These are phyloP conservation scores for Neurospora terricola DNA, from an alignment of 495 filamentous ascomycete genomes.

Conservation along the genomic window DNA sequence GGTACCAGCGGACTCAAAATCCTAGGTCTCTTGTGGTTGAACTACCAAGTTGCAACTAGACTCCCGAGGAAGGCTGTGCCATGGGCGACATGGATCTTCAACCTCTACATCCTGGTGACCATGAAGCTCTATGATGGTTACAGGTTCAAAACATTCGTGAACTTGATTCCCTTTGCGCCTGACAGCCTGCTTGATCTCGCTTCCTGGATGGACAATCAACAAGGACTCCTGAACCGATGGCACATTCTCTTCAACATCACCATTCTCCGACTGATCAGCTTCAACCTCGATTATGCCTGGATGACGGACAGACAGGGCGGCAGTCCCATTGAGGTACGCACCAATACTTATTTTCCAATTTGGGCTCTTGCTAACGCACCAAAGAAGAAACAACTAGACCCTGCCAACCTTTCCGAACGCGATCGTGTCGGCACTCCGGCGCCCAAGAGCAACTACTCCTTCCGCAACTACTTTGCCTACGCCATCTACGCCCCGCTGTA, in stretches of 20 bases:
- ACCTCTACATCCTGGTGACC: slow-evolving; percentile 73
- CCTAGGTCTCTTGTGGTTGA: slow-evolving; percentile 64
- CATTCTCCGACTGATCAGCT: slow-evolving; percentile 85
- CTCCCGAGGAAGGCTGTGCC: slow-evolving; percentile 61
- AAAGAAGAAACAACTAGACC: slow-evolving; percentile 98
- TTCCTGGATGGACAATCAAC: slow-evolving; percentile 58
- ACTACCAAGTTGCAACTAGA: slow-evolving; percentile 65
- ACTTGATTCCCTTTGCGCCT: slow-evolving; percentile 33
- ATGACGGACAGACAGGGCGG: slow-evolving; percentile 54
- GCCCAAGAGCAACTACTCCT: slow-evolving; percentile 57
- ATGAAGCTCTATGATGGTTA: slow-evolving; percentile 84
- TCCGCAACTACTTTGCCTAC: slow-evolving; percentile 81
- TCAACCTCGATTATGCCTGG: slow-evolving; percentile 97
- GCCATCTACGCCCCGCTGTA: slow-evolving; percentile 87
- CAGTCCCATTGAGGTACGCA: slow-evolving; percentile 71
- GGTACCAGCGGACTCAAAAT: slow-evolving; percentile 81
- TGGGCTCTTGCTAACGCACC: slow-evolving; percentile 44
- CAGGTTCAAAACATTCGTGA: slow-evolving; percentile 51
- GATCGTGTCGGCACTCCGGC: slow-evolving; percentile 76
- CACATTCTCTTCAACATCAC: slow-evolving; percentile 96
- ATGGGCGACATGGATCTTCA: slow-evolving; percentile 84
- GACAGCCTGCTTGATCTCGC: slow-evolving; percentile 45
- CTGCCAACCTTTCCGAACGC: slow-evolving; percentile 69
- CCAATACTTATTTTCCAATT: neutral
- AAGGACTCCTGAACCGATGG: slow-evolving; percentile 81